Conservation (phyloP, 2,329 filamentous ascomycete species). For the Verticillium dahliae region DNA sequence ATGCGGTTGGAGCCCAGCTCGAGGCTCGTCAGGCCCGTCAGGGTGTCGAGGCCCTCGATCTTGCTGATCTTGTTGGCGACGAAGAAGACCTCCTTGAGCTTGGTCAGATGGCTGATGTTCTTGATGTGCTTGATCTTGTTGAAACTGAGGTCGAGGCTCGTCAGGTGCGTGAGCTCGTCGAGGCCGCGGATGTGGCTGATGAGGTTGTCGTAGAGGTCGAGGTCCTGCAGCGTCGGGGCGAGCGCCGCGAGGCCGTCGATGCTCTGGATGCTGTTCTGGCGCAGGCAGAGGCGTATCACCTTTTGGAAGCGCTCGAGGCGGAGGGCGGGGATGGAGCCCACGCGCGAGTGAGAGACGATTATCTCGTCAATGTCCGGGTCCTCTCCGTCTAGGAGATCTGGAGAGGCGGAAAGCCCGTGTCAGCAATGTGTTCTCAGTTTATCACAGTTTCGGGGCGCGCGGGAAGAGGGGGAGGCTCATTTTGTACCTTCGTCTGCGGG, state of each 20-base stretch:
- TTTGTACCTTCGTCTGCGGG: constrained; percentile 70
- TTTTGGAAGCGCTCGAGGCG: constrained; percentile 78
- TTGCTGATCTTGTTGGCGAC: constrained; percentile 89
- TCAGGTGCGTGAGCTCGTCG: constrained; percentile 69
- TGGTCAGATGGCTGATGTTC: constrained; percentile 68
- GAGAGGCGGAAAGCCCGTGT: constrained; percentile 10
- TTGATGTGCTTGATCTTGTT: constrained; percentile 99
- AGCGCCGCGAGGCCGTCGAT: constrained; percentile 69
- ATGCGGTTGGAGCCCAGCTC: constrained; percentile 92
- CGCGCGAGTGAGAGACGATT: constrained; percentile 80
- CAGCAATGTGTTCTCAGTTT: neutral
- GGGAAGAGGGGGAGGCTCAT: neutral
- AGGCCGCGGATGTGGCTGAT: constrained; percentile 82
- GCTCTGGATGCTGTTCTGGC: constrained; percentile 80
- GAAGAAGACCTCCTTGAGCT: constrained; percentile 80
- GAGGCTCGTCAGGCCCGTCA: constrained; percentile 71
- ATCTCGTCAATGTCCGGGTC: constrained; percentile 66
- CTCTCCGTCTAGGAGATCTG: constrained; percentile 57
- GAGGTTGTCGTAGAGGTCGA: constrained; percentile 96
- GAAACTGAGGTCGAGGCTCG: constrained; percentile 84
- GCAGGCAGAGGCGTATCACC: constrained; percentile 73
- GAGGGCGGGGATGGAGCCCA: constrained; percentile 70
- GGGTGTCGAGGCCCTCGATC: constrained; percentile 72
- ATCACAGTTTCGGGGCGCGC: neutral
- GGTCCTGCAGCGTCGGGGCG: constrained; percentile 64